Conservation (phyloP, 2,329 filamentous ascomycete species). For the Trichoderma pleuroti region DNA sequence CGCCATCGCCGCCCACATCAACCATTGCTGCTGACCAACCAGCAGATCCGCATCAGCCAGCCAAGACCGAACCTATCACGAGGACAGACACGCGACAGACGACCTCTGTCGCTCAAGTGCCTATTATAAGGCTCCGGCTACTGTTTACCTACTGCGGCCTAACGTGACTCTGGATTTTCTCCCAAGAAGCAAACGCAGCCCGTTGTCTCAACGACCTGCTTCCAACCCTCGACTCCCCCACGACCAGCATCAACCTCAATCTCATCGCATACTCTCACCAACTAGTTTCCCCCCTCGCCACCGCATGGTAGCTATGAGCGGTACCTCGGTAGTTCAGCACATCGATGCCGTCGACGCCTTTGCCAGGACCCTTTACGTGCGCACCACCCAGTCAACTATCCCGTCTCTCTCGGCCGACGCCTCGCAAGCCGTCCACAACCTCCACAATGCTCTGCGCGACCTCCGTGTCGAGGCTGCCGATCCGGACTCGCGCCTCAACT, state of each 20-base stretch:
- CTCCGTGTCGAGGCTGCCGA: constrained; percentile 57
- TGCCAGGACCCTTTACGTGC: constrained; percentile 53
- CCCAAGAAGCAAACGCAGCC: neutral
- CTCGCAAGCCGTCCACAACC: constrained; percentile 46
- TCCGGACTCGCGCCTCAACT: constrained; percentile 52
- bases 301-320: constrained; percentile 30
- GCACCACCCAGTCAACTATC: constrained; percentile 44
- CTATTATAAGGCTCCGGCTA: neutral
- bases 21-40: constrained; percentile 17
- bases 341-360: constrained; percentile 56
- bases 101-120: neutral
- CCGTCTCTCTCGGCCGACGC: constrained; percentile 49
- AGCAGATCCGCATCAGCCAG: constrained; percentile 1
- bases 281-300: neutral
- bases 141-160: neutral
- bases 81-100: constrained; percentile 14
- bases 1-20: constrained; percentile 5
- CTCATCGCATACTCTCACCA: neutral
- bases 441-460: constrained; percentile 56
- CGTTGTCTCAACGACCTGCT: neutral
- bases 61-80: constrained; percentile 17
- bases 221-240: neutral
- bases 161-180: neutral
- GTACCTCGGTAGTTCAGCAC: constrained; percentile 37
- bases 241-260: neutral